Conservation (phyloP, 129 eudicot species). For the Oenanthe sinensis region DNA sequence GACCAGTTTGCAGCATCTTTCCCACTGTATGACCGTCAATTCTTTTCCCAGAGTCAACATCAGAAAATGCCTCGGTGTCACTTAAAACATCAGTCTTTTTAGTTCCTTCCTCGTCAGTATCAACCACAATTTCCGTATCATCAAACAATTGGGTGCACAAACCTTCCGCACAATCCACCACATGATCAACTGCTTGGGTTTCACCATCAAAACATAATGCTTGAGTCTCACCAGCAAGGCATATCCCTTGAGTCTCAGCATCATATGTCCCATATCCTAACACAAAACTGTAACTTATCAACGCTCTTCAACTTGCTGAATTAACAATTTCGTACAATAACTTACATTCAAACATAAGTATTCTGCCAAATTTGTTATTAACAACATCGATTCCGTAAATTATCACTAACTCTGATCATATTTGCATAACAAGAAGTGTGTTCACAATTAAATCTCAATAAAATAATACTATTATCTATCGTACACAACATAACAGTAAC, state of each 20-base stretch:
- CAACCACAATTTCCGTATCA: conserved; percentile 43
- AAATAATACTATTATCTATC: not conserved
- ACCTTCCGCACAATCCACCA: conserved; percentile 22
- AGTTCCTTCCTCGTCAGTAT: conserved; percentile 34
- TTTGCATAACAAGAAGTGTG: not conserved
- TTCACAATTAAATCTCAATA: not conserved
- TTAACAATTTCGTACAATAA: not conserved
- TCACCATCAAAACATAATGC: conserved; percentile 41
- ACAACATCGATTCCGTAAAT: not conserved
- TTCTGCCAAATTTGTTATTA: not conserved
- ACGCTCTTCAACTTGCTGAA: conserved; percentile 24
- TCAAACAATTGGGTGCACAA: conserved; percentile 39
- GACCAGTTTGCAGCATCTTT: conserved; percentile 4
- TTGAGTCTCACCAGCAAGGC: conserved; percentile 53
- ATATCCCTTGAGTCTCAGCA: conserved; percentile 38
- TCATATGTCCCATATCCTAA: conserved; percentile 28
- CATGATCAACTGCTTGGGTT: conserved; percentile 39
- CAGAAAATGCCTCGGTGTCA: conserved; percentile 36
- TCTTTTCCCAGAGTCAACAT: conserved; percentile 25
- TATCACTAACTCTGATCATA: not conserved
- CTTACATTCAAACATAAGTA: too few species aligned
- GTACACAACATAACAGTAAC: not conserved
- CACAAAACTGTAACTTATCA: conserved; percentile 16
- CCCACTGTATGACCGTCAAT: conserved; percentile 10
- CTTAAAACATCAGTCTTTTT: conserved; percentile 34